Conservation (phyloP, 2,329 filamentous ascomycete species). For the Hypoxylon sp. region DNA sequence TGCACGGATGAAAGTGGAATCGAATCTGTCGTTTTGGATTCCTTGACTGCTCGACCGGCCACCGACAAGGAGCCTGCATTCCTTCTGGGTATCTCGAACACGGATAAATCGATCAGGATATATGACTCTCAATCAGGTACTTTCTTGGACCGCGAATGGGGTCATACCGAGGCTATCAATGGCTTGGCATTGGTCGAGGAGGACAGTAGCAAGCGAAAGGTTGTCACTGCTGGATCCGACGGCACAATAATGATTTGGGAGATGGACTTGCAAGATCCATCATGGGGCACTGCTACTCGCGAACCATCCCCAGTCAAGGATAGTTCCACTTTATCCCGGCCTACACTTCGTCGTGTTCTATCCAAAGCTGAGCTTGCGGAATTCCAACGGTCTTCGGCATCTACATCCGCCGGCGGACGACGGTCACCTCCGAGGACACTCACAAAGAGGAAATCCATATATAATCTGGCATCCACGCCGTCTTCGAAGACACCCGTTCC, state of each 20-base stretch:
- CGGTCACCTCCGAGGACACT: conserved; percentile 70
- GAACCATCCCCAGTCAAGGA: conserved; percentile 71
- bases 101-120: conserved; percentile 93
- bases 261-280: conserved; percentile 66
- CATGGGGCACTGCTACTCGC: conserved; percentile 60
- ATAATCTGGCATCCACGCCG: conserved; percentile 59
- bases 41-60: conserved; percentile 75
- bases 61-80: conserved; percentile 72
- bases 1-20: conserved; percentile 83
- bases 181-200: conserved; percentile 81
- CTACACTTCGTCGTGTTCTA: conserved; percentile 86
- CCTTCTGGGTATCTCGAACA: conserved; percentile 90
- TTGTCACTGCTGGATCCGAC: conserved; percentile 84
- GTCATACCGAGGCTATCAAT: conserved; percentile 94
- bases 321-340: conserved; percentile 68
- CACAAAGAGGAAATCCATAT: conserved; percentile 69
- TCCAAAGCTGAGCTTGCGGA: conserved; percentile 90
- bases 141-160: conserved; percentile 91
- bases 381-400: conserved; percentile 71
- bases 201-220: conserved; percentile 67
- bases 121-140: conserved; percentile 84
- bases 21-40: conserved; percentile 88
- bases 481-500: conserved; percentile 60
- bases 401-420: conserved; percentile 57
- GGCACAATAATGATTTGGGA: conserved; percentile 88